Evolutionary conservation across 306 rosid genomes (phyloP).

Genomic region (Casuarina cunninghamiana): DNA sequence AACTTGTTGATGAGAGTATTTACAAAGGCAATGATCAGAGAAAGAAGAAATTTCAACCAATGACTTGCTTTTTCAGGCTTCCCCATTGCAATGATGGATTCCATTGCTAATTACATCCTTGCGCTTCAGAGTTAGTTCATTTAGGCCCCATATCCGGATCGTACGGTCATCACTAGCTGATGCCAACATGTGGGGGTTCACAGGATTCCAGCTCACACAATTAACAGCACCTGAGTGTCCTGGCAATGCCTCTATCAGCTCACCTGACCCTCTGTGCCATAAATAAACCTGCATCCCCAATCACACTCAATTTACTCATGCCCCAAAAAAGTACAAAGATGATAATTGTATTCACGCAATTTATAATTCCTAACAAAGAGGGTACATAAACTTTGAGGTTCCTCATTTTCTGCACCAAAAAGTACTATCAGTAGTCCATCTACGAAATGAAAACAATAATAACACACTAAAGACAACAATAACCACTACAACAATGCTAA

Average conservation of each 20-base stretch:
- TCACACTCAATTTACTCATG: constrained; percentile 22
- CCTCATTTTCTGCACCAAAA: no score
- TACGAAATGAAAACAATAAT: no score
- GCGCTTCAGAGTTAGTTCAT: constrained; percentile 52
- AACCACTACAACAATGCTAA: no score
- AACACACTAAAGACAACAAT: no score
- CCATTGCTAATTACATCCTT: constrained; percentile 70
- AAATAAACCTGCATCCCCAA: constrained; percentile 69
- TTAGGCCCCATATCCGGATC: constrained; percentile 92
- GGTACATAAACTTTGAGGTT: background rate
- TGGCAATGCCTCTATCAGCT: constrained; percentile 65
- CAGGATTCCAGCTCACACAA: constrained; percentile 96
- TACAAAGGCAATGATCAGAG: constrained; percentile 66
- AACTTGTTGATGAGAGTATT: constrained; percentile 64
- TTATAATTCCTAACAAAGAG: background rate
- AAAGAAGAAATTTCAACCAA: constrained; percentile 42
- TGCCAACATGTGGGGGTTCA: constrained; percentile 94
- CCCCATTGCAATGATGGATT: constrained; percentile 80
- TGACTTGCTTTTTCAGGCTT: constrained; percentile 45
- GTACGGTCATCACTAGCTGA: constrained; percentile 96
- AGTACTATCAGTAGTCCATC: no score
- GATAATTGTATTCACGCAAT: background rate
- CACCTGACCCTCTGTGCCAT: constrained; percentile 84
- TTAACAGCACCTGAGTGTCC: constrained; percentile 98
- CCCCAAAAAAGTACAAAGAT: background rate